Percentiles rank a stretch among this genome's conserved stretches.
These are phyloP conservation scores for Terfezia claveryi DNA, from an alignment of 495 filamentous ascomycete species.

Conservation along the genomic window DNA sequence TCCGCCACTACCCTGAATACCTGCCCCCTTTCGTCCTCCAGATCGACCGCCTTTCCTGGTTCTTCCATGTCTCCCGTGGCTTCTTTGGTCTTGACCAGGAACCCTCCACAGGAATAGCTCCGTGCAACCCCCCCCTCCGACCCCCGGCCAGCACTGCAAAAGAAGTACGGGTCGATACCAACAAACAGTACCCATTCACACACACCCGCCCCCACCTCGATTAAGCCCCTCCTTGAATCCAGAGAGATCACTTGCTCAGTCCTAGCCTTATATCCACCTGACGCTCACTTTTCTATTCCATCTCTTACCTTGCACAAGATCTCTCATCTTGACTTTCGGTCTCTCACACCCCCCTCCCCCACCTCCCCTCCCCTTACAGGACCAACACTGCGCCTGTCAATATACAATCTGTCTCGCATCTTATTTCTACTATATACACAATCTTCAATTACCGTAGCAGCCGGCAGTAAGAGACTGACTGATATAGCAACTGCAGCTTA, in stretches of 20 bases:
- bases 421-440: too few species aligned
- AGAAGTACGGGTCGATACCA: not conserved
- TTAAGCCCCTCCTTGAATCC: not conserved
- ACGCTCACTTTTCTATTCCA: not conserved
- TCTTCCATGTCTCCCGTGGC: not conserved
- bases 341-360: too few species aligned
- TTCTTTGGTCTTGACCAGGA: not conserved
- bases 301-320: too few species aligned
- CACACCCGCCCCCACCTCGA: not conserved
- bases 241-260: not conserved
- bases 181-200: not conserved
- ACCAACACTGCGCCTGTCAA: too few species aligned
- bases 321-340: too few species aligned
- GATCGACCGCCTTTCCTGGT: not conserved
- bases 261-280: not conserved
- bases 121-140: not conserved
- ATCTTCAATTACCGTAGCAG: too few species aligned
- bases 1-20: not conserved
- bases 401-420: too few species aligned
- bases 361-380: too few species aligned
- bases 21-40: not conserved
- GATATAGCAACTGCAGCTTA: too few species aligned
- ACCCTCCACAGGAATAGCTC: not conserved
- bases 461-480: too few species aligned
- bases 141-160: not conserved